Evolutionary conservation across 2,329 filamentous ascomycete species (phyloP).

Genomic region (Venturia oleaginea): DNA sequence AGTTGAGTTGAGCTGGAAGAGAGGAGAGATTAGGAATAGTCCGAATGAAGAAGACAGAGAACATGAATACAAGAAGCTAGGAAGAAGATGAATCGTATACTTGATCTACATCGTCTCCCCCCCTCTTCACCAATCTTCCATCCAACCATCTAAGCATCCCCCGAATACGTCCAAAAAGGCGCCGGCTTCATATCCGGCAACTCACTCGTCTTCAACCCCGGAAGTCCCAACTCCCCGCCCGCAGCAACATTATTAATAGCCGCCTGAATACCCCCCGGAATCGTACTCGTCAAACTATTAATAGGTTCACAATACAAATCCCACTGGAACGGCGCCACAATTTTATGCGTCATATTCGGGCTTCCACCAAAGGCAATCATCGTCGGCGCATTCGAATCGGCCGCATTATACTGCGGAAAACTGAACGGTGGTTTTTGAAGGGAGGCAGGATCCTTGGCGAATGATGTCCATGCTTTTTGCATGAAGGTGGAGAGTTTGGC

Average conservation of each 20-base stretch:
- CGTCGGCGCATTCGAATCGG: neutral
- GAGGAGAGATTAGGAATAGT: too few species aligned
- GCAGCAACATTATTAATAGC: constrained; percentile 5
- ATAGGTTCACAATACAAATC: neutral
- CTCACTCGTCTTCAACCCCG: neutral
- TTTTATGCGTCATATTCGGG: neutral
- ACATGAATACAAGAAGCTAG: too few species aligned
- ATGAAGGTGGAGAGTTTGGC: constrained; percentile 6
- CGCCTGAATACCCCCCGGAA: neutral
- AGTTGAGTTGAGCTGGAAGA: too few species aligned
- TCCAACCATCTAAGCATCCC: neutral
- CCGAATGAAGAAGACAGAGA: too few species aligned
- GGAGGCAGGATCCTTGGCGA: constrained; percentile 13
- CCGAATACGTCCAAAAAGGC: neutral
- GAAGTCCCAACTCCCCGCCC: neutral
- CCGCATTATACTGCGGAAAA: neutral
- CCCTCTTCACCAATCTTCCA: too few species aligned
- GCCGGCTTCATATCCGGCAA: constrained; percentile 1
- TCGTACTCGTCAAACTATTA: constrained; percentile 4
- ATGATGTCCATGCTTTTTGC: constrained; percentile 12
- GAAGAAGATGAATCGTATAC: too few species aligned
- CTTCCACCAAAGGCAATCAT: neutral
- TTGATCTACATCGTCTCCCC: too few species aligned
- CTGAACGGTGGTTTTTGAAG: neutral
- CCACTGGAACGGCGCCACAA: constrained; percentile 2